phyloP scores from a whole-genome alignment of 148 eudicot genomes.

The Beta vulgaris region DNA sequence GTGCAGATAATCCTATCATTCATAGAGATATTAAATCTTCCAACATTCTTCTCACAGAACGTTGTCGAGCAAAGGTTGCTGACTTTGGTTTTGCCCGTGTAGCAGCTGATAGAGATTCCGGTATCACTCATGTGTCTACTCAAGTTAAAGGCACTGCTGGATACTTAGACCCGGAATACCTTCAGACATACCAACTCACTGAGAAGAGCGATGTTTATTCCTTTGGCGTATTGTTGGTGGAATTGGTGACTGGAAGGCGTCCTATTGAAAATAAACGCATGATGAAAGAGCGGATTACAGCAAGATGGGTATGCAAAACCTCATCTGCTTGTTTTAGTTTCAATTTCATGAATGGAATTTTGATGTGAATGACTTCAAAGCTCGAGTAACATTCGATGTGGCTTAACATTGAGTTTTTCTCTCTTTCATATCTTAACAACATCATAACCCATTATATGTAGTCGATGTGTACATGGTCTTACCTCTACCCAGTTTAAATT shows the following conservation, averaged over 20 bases:
- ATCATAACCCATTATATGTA: no score
- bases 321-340: not conserved
- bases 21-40: slow-evolving; percentile 94
- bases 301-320: slow-evolving; percentile 62
- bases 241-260: slow-evolving; percentile 83
- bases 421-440: no score
- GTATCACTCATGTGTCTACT: slow-evolving; percentile 74
- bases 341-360: not conserved
- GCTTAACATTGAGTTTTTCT: no score
- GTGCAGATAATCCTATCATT: slow-evolving; percentile 86
- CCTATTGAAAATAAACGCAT: slow-evolving; percentile 68
- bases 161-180: slow-evolving; percentile 88
- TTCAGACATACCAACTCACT: slow-evolving; percentile 77
- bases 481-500: not conserved
- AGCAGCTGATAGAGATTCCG: slow-evolving; percentile 63
- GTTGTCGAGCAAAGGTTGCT: slow-evolving; percentile 73
- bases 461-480: no score
- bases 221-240: slow-evolving; percentile 85
- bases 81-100: slow-evolving; percentile 90
- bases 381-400: not conserved
- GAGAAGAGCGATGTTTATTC: slow-evolving; percentile 96
- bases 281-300: slow-evolving; percentile 58
- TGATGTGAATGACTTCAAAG: not conserved
- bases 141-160: slow-evolving; percentile 98
- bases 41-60: slow-evolving; percentile 78